Evolutionary conservation across 495 filamentous ascomycete genomes (phyloP).

Genomic region (Aspergillus mulundensis): DNA sequence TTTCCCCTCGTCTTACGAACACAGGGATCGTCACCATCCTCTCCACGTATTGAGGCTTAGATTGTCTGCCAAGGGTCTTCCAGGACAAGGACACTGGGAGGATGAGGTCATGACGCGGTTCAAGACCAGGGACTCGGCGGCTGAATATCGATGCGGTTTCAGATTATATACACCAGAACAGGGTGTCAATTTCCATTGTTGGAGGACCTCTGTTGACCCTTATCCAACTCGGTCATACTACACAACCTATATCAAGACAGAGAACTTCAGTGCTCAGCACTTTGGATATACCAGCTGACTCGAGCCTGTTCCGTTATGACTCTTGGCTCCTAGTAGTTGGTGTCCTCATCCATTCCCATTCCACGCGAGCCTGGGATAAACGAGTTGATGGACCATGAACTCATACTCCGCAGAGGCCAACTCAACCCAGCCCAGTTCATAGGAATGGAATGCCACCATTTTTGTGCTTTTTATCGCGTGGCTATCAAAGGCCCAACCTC

Average conservation of each 20-base stretch:
- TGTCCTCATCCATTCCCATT: neutral
- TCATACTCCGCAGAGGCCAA: neutral
- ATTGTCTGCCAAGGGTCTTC: neutral
- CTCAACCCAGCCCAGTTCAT: neutral
- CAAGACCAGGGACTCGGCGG: neutral
- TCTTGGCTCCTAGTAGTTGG: no score
- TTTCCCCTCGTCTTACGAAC: conserved; percentile 4
- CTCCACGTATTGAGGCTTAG: conserved; percentile 2
- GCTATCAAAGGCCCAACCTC: neutral
- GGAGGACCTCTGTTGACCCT: neutral
- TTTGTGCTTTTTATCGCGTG: neutral
- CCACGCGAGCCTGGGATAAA: neutral
- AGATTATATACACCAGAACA: neutral
- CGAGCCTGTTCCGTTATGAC: no score
- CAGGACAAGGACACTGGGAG: neutral
- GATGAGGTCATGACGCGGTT: conserved; percentile 7
- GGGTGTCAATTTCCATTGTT: neutral
- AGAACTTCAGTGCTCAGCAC: neutral
- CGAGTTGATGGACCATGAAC: neutral
- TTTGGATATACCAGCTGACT: neutral
- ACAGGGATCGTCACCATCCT: neutral
- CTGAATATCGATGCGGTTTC: neutral
- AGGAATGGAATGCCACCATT: conserved; percentile 7
- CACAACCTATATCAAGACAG: neutral
- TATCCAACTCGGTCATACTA: neutral